Conservation (phyloP, 2,329 filamentous ascomycete genomes). For the Diplodia corticola region DNA sequence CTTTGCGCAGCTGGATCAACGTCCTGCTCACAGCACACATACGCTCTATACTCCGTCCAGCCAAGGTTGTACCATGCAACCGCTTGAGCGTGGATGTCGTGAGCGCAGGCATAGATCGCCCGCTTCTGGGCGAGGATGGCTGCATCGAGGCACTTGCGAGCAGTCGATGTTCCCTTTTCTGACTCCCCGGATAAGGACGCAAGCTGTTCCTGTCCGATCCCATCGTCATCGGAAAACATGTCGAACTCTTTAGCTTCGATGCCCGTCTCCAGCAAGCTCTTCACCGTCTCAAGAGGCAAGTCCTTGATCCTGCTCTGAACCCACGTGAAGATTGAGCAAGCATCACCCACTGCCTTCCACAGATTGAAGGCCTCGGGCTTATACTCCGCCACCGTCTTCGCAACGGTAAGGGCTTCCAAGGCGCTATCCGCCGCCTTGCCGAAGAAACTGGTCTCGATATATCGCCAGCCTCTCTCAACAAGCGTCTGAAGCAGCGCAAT, state of each 20-base stretch:
- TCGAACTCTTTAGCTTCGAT: conserved; percentile 59
- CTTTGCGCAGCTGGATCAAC: conserved; percentile 28
- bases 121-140: conserved; percentile 85
- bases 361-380: conserved; percentile 81
- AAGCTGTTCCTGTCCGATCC: conserved; percentile 50
- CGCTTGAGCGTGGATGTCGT: conserved; percentile 83
- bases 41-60: conserved; percentile 86
- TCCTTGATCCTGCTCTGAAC: conserved; percentile 67
- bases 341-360: conserved; percentile 91
- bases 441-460: conserved; percentile 80
- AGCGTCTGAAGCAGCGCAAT: conserved; percentile 87
- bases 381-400: conserved; percentile 59
- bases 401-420: conserved; percentile 66
- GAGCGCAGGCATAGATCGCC: conserved; percentile 69
- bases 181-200: conserved; percentile 26
- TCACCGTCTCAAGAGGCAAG: conserved; percentile 62
- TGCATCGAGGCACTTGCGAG: conserved; percentile 65
- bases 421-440: conserved; percentile 77
- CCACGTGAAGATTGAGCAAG: conserved; percentile 79
- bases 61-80: conserved; percentile 98
- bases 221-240: conserved; percentile 69
- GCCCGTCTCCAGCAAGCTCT: conserved; percentile 58
- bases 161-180: conserved; percentile 22
- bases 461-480: conserved; percentile 76
- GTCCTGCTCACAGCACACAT: conserved; percentile 61